phyloP scores from a whole-genome alignment of 129 eudicot genomes.

The Flaveria robusta region DNA sequence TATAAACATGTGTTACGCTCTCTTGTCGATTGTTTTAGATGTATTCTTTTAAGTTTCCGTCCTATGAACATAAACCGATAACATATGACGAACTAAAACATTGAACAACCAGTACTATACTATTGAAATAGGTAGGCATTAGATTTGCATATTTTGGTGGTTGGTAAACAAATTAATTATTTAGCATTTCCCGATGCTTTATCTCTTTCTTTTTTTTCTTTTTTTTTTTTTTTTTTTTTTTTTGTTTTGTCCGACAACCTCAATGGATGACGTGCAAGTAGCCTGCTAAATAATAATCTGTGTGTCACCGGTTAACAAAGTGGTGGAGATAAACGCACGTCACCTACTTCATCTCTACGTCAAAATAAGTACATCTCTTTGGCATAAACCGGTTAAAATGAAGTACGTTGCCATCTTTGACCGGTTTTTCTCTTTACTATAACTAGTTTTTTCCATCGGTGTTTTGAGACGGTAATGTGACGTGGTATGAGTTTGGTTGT shows the following conservation, averaged over 20 bases:
- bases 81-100: too few relatives aligned
- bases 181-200: background rate
- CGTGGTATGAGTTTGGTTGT: too few relatives aligned
- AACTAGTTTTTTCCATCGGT: too few relatives aligned
- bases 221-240: background rate
- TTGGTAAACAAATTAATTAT: background rate
- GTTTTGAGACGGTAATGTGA: too few relatives aligned
- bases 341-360: constrained; percentile 1
- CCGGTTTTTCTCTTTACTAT: too few relatives aligned
- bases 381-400: too few relatives aligned
- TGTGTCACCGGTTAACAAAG: background rate
- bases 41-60: too few relatives aligned
- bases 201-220: background rate
- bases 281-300: background rate
- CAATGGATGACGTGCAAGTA: constrained; percentile 5
- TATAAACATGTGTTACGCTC: too few relatives aligned
- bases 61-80: too few relatives aligned
- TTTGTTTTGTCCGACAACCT: constrained; percentile 3
- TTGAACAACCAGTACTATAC: too few relatives aligned
- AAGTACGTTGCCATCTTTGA: too few relatives aligned
- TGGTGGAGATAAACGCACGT: constrained; percentile 1
- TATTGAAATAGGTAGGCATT: background rate
- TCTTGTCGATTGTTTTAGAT: too few relatives aligned
- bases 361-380: background rate
- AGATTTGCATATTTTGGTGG: background rate